phyloP scores from a whole-genome alignment of 371 early-diverging fungal genomes.

The Zopfochytrium polystomum region DNA sequence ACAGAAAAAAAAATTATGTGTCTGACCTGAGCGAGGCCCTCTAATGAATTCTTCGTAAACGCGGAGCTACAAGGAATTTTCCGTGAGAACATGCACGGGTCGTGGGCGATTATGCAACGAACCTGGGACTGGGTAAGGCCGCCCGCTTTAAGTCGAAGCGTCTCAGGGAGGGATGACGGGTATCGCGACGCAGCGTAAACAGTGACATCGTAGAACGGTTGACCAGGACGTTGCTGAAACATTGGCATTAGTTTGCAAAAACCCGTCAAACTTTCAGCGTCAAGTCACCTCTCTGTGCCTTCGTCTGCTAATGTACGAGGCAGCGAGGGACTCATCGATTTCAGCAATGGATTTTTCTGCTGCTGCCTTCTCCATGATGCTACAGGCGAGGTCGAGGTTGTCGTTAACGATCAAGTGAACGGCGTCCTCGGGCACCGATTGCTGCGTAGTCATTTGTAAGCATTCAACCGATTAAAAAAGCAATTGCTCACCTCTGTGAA shows the following conservation, averaged over 20 bases:
- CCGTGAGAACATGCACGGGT: background rate
- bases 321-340: constrained; percentile 74
- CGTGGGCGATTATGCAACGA: constrained; percentile 4
- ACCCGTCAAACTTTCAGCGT: background rate
- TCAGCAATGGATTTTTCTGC: constrained; percentile 85
- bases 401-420: constrained; percentile 77
- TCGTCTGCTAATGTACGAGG: constrained; percentile 67
- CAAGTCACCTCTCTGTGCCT: constrained; percentile 73
- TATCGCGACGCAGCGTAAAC: constrained; percentile 68
- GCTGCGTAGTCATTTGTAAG: constrained; percentile 25
- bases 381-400: constrained; percentile 87
- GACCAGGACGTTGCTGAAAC: constrained; percentile 59
- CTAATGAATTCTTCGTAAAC: constrained; percentile 74
- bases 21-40: too few species aligned
- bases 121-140: constrained; percentile 69
- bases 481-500: constrained; percentile 63
- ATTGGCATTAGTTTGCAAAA: background rate
- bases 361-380: constrained; percentile 88
- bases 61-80: constrained; percentile 49
- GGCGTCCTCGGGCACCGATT: constrained; percentile 73
- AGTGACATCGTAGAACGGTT: constrained; percentile 84
- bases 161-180: constrained; percentile 79
- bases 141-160: constrained; percentile 72
- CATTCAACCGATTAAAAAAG: background rate
- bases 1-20: too few species aligned